A percentile compares a stretch with the other conserved stretches of the same genome.
Conservation (phyloP, 192 early-diverging fungal species). For the Physocladia obscura region DNA sequence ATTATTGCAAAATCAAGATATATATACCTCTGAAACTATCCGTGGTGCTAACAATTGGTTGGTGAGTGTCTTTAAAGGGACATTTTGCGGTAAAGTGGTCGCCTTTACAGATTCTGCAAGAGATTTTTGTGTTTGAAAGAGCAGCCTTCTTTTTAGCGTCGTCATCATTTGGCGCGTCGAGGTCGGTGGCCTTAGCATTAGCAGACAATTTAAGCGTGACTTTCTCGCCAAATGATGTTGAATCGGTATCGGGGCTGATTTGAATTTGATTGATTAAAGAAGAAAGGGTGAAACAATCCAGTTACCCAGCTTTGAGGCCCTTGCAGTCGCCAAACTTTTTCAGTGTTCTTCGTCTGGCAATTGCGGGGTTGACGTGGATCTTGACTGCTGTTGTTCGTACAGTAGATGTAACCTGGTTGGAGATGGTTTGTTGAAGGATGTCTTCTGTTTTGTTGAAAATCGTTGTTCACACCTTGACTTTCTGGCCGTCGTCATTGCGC, state of each 20-base stretch:
- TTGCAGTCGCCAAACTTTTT: conserved; percentile 90
- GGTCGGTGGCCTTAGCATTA: conserved; percentile 51
- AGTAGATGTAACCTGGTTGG: conserved; percentile 62
- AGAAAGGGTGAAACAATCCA: background rate
- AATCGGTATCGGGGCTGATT: conserved; percentile 72
- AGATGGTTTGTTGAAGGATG: background rate
- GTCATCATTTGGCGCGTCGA: conserved; percentile 56
- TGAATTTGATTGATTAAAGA: background rate
- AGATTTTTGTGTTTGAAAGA: conserved; percentile 74
- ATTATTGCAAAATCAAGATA: too few relatives aligned
- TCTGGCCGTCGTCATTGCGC: conserved; percentile 88
- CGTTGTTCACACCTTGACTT: conserved; percentile 62
- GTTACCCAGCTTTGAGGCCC: conserved; percentile 65
- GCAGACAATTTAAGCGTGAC: conserved; percentile 82
- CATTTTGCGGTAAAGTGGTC: conserved; percentile 96
- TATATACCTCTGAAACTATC: background rate
- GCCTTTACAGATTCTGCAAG: conserved; percentile 95
- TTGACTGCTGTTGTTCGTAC: conserved; percentile 71
- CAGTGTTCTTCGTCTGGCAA: conserved; percentile 89
- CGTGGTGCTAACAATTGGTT: conserved; percentile 68
- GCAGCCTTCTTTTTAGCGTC: conserved; percentile 62
- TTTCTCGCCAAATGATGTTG: conserved; percentile 83
- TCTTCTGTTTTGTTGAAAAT: background rate
- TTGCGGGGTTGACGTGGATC: conserved; percentile 81
- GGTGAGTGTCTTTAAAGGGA: conserved; percentile 95